Percentiles rank a stretch among this genome's conserved stretches.
Conservation (phyloP, 2,329 filamentous ascomycete genomes). For the Incumbomyces delicatus region DNA sequence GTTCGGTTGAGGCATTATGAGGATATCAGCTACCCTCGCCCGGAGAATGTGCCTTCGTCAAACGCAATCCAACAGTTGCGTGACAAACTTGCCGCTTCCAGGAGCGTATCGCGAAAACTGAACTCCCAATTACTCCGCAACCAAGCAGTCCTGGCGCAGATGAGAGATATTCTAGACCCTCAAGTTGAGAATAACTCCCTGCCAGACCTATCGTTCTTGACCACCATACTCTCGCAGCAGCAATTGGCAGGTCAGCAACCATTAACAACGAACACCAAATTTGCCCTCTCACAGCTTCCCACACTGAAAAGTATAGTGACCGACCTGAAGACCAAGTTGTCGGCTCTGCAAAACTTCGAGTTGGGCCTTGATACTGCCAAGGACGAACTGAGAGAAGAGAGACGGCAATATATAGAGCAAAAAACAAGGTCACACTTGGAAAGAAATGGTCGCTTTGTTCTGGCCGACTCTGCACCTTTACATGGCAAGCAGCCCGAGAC, state of each 20-base stretch:
- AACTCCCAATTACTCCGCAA: conserved; percentile 63
- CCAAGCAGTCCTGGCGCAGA: conserved; percentile 55
- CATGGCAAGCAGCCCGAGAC: conserved; percentile 13
- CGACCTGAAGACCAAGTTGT: conserved; percentile 56
- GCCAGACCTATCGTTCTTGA: conserved; percentile 47
- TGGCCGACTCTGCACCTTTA: conserved; percentile 9
- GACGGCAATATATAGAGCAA: conserved; percentile 73
- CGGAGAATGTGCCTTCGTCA: conserved; percentile 43
- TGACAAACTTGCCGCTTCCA: conserved; percentile 66
- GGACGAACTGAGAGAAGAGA: conserved; percentile 55
- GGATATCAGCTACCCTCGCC: conserved; percentile 23
- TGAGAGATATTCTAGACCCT: conserved; percentile 49
- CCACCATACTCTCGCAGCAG: conserved; percentile 38
- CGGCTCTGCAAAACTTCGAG: conserved; percentile 25
- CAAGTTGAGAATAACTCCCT: conserved; percentile 15
- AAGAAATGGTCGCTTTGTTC: conserved; percentile 26
- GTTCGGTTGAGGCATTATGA: conserved; percentile 80
- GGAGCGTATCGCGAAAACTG: conserved; percentile 61
- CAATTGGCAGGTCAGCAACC: conserved; percentile 33
- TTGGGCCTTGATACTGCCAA: conserved; percentile 28
- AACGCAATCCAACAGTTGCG: conserved; percentile 64
- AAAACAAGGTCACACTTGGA: conserved; percentile 71
- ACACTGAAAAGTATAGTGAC: conserved; percentile 63
- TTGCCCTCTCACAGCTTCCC: conserved; percentile 74
- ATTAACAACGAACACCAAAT: conserved; percentile 45